These are phyloP conservation scores for Dictyostelium discoideum DNA, from an alignment of 78 protist species.

Conservation along the genomic window dicty_2.7 NC_007088.5:810501-811000, in stretches of 20 bases:
- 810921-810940: slow-evolving; percentile 98
- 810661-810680: slow-evolving; percentile 90
- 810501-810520: slow-evolving; percentile 92
- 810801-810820: slow-evolving; percentile 92
- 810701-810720: slow-evolving; percentile 86
- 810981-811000: slow-evolving; percentile 99
- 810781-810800: slow-evolving; percentile 94
- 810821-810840: slow-evolving; percentile 94
- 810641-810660: slow-evolving; percentile 96
- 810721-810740: slow-evolving; percentile 93
- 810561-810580: slow-evolving; percentile 96
- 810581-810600: slow-evolving; percentile 90
- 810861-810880: slow-evolving; percentile 96
- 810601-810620: slow-evolving; percentile 86
- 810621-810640: slow-evolving; percentile 93
- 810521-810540: slow-evolving; percentile 93
- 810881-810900: slow-evolving; percentile 99
- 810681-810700: slow-evolving; percentile 89
- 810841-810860: slow-evolving; percentile 76
- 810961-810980: slow-evolving; percentile 97
- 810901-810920: slow-evolving; percentile 95
- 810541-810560: slow-evolving; percentile 94
- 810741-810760: slow-evolving; percentile 98
- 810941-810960: slow-evolving; percentile 97
- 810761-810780: slow-evolving; percentile 98